A percentile compares a stretch with the other conserved stretches of the same genome.
Evolutionary conservation across 305 asterid genomes (phyloP).

Genomic region (Withania somnifera): DNA sequence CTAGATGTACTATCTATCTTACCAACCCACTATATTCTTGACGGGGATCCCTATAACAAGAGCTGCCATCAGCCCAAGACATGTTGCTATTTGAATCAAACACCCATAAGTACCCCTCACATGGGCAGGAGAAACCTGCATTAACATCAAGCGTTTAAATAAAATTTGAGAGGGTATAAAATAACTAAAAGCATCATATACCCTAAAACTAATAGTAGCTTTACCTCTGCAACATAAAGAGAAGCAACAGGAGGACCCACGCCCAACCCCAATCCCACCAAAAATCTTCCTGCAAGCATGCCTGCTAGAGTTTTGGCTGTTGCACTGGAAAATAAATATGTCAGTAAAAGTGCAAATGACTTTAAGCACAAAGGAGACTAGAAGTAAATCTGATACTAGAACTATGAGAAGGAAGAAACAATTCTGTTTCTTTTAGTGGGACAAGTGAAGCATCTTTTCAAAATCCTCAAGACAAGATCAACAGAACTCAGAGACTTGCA

Average conservation of each 20-base stretch:
- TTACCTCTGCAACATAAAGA: conserved; percentile 86
- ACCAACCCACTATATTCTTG: conserved; percentile 69
- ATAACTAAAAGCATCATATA: background rate
- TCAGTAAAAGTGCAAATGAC: conserved; percentile 8
- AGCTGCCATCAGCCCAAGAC: conserved; percentile 75
- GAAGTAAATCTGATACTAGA: background rate
- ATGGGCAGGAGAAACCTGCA: conserved; percentile 83
- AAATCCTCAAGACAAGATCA: background rate
- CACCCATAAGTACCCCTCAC: conserved; percentile 96
- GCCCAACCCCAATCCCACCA: conserved; percentile 86
- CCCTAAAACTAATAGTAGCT: conserved; percentile 3
- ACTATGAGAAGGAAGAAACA: background rate
- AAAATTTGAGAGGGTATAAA: background rate
- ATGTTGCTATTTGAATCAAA: conserved; percentile 76
- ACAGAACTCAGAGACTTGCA: background rate
- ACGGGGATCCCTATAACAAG: conserved; percentile 76
- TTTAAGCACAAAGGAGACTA: background rate
- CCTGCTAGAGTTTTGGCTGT: conserved; percentile 52
- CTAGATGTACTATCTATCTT: conserved; percentile 10
- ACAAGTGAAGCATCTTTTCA: background rate
- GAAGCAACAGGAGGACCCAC: conserved; percentile 93
- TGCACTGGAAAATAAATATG: conserved; percentile 52
- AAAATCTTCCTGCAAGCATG: conserved; percentile 78
- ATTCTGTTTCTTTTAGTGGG: background rate
- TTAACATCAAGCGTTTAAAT: background rate